A percentile compares a stretch with the other conserved stretches of the same genome.
These are phyloP conservation scores for Asclepias syriaca DNA, from an alignment of 257 asterid species.

Conservation along the genomic window DNA sequence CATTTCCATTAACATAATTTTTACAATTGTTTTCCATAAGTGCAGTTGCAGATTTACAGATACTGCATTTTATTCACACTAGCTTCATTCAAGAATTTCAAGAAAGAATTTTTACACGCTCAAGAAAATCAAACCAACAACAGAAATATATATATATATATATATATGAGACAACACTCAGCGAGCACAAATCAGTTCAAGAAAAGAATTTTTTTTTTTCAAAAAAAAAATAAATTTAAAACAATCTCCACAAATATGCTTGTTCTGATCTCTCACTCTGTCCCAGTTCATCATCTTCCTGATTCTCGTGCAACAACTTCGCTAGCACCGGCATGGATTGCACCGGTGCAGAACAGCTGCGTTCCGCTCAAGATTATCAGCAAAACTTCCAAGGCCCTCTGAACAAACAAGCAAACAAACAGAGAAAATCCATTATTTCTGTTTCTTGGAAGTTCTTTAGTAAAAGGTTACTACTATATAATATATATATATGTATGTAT, in stretches of 20 bases:
- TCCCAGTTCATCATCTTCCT: neutral
- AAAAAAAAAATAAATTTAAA: too few relatives aligned
- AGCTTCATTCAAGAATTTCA: neutral
- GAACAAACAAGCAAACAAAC: neutral
- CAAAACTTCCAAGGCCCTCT: slow-evolving; percentile 75
- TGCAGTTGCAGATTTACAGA: neutral
- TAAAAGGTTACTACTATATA: neutral
- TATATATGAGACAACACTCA: neutral
- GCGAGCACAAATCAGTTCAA: neutral
- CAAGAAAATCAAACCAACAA: neutral
- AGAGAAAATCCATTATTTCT: neutral
- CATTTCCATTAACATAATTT: neutral
- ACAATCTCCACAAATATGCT: neutral
- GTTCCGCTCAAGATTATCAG: slow-evolving; percentile 70
- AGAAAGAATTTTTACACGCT: neutral
- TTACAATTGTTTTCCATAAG: neutral
- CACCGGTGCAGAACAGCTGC: slow-evolving; percentile 61
- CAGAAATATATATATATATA: neutral
- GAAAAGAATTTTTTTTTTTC: neutral
- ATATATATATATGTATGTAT: too few relatives aligned
- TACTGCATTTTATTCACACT: neutral
- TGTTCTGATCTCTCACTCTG: neutral
- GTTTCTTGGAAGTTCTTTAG: neutral
- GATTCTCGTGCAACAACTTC: slow-evolving; percentile 15
- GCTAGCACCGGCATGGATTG: slow-evolving; percentile 52